Percentiles rank a stretch among this genome's conserved stretches.
Conservation (phyloP, 129 eudicot genomes). For the Artemisia annua region DNA sequence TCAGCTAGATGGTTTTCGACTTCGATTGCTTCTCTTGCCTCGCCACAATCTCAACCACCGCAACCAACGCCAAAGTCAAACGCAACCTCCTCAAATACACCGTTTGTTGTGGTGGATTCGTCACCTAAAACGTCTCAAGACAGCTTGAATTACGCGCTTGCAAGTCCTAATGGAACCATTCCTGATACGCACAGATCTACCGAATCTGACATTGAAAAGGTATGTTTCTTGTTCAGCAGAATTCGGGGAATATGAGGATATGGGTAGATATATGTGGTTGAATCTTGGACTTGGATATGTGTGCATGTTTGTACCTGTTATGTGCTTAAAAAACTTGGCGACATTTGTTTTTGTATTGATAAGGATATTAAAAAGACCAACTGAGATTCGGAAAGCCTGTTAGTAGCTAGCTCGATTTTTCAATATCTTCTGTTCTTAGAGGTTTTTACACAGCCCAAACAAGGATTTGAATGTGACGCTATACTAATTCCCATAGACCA, state of each 20-base stretch:
- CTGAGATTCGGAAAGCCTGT: background rate
- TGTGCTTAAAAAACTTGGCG: background rate
- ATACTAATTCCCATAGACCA: no score
- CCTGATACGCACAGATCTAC: slow-evolving; percentile 47
- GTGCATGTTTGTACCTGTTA: background rate
- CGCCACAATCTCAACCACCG: background rate
- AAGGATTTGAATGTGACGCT: no score
- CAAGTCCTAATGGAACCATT: slow-evolving; percentile 47
- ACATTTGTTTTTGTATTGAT: background rate
- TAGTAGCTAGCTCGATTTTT: background rate
- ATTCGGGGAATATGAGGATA: background rate
- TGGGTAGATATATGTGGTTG: no score
- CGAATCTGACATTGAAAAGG: slow-evolving; percentile 77
- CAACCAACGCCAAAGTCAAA: slow-evolving; percentile 12
- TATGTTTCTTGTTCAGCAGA: background rate
- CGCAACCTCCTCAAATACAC: background rate
- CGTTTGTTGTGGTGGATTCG: slow-evolving; percentile 27
- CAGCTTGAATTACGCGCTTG: slow-evolving; percentile 36
- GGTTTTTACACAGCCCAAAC: no score
- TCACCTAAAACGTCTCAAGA: slow-evolving; percentile 40
- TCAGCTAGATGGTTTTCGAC: background rate
- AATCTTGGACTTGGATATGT: background rate
- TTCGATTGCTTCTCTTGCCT: background rate
- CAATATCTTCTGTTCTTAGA: background rate
- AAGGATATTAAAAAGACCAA: background rate